Evolutionary conservation across 768 basidiomycete species (phyloP).

Genomic region (Trametes gibbosa): DNA sequence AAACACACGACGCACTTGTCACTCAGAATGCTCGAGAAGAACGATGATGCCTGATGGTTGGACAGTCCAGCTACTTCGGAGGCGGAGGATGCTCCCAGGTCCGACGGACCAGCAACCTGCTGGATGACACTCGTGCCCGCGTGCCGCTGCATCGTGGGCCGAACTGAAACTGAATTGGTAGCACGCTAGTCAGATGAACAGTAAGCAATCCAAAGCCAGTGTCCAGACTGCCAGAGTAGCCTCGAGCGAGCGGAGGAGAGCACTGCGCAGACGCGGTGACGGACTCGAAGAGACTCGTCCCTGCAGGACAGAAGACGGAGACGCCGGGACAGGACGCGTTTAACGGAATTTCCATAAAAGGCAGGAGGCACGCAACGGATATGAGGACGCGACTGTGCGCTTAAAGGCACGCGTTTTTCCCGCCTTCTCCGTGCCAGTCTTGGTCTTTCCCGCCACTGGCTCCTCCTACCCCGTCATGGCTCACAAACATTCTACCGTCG

Average conservation of each 20-base stretch:
- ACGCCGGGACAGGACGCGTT: slow-evolving; percentile 6
- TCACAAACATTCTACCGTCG: slow-evolving; percentile 32
- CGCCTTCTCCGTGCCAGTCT: background rate
- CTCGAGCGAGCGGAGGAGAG: background rate
- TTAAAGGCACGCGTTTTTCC: slow-evolving; percentile 11
- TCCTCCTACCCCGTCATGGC: slow-evolving; percentile 30
- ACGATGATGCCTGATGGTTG: slow-evolving; percentile 7
- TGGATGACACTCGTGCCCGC: background rate
- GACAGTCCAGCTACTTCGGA: background rate
- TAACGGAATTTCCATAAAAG: background rate
- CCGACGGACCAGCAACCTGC: background rate
- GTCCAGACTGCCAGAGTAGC: background rate
- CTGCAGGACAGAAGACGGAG: background rate
- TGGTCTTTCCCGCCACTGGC: background rate
- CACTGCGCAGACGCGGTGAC: background rate
- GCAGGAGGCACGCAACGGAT: slow-evolving; percentile 6
- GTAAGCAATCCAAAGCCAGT: too few species aligned
- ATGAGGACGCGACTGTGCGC: slow-evolving; percentile 16
- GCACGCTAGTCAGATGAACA: too few species aligned
- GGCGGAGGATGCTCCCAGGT: background rate
- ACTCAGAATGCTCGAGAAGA: slow-evolving; percentile 21
- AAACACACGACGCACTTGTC: slow-evolving; percentile 26
- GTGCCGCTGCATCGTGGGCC: background rate
- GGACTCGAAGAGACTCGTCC: background rate
- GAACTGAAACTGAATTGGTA: background rate